Conservation (phyloP, 73 alveolate genomes). For the Tetrahymena malaccensis region DNA sequence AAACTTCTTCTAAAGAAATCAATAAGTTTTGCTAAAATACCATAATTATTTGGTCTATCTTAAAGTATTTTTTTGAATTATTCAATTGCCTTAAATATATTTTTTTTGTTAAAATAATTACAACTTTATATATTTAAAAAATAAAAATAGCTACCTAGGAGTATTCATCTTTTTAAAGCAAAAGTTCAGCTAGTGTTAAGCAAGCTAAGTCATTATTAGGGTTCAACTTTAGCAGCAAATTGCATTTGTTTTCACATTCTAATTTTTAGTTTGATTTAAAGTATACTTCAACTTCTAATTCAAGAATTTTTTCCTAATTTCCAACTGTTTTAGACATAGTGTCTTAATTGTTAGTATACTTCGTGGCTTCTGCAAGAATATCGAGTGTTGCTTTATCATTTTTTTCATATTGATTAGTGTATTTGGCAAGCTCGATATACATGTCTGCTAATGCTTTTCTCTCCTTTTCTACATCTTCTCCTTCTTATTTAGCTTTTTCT, state of each 20-base stretch:
- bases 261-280: slow-evolving; percentile 55
- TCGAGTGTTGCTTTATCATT: slow-evolving; percentile 34
- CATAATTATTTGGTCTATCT: slow-evolving; percentile 31
- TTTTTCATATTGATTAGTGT: slow-evolving; percentile 27
- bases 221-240: slow-evolving; percentile 60
- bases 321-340: neutral
- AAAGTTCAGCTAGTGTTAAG: slow-evolving; percentile 69
- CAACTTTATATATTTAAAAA: too few species aligned
- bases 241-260: slow-evolving; percentile 62
- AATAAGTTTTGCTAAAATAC: slow-evolving; percentile 16
- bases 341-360: neutral
- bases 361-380: slow-evolving; percentile 22
- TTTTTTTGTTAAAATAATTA: neutral
- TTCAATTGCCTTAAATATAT: neutral
- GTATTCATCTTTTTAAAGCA: slow-evolving; percentile 45
- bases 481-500: slow-evolving; percentile 35
- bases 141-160: neutral
- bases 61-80: neutral
- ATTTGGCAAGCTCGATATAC: slow-evolving; percentile 34
- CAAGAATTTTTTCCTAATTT: slow-evolving; percentile 52
- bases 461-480: slow-evolving; percentile 43
- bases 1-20: slow-evolving; percentile 21
- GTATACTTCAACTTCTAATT: slow-evolving; percentile 54
- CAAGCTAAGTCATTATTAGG: slow-evolving; percentile 74
- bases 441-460: slow-evolving; percentile 27